Percentiles rank a stretch among this genome's conserved stretches.
These are phyloP conservation scores for Mycena pura DNA, from an alignment of 768 basidiomycete genomes.

Conservation along the genomic window DNA sequence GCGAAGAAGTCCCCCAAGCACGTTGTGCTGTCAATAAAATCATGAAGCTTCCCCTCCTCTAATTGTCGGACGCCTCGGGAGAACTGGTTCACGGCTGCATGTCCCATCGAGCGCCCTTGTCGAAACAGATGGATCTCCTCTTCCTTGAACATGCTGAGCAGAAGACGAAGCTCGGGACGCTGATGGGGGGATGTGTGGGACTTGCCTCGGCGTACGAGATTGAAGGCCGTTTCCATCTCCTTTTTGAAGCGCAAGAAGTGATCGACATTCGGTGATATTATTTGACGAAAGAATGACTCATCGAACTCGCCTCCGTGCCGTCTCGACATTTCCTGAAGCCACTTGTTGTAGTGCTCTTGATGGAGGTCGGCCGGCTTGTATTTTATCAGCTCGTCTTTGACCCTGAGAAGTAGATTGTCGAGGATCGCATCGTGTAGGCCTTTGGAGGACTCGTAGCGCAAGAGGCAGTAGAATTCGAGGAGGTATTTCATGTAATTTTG, in stretches of 20 bases:
- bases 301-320: slow-evolving; percentile 31
- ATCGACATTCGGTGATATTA: slow-evolving; percentile 32
- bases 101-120: slow-evolving; percentile 23
- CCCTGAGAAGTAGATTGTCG: slow-evolving; percentile 32
- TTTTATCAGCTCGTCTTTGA: slow-evolving; percentile 21
- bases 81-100: slow-evolving; percentile 23
- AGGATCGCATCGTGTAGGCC: slow-evolving; percentile 27
- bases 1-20: not conserved
- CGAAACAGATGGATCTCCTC: slow-evolving; percentile 30
- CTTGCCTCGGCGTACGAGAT: slow-evolving; percentile 10
- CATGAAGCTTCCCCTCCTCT: slow-evolving; percentile 4
- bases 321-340: slow-evolving; percentile 28
- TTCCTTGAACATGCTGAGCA: slow-evolving; percentile 23
- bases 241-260: slow-evolving; percentile 31
- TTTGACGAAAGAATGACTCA: slow-evolving; percentile 26
- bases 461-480: slow-evolving; percentile 32
- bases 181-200: slow-evolving; percentile 28
- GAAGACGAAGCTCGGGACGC: slow-evolving; percentile 23
- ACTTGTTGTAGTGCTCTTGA: slow-evolving; percentile 34
- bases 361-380: slow-evolving; percentile 26
- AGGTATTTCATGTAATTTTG: slow-evolving; percentile 31
- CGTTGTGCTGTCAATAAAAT: not conserved
- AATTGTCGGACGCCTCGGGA: slow-evolving; percentile 16
- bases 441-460: slow-evolving; percentile 31
- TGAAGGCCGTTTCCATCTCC: slow-evolving; percentile 25